Evolutionary conservation across 805 yeast species (phyloP).

Genomic region (Kockiozyma suomiensis): DNA sequence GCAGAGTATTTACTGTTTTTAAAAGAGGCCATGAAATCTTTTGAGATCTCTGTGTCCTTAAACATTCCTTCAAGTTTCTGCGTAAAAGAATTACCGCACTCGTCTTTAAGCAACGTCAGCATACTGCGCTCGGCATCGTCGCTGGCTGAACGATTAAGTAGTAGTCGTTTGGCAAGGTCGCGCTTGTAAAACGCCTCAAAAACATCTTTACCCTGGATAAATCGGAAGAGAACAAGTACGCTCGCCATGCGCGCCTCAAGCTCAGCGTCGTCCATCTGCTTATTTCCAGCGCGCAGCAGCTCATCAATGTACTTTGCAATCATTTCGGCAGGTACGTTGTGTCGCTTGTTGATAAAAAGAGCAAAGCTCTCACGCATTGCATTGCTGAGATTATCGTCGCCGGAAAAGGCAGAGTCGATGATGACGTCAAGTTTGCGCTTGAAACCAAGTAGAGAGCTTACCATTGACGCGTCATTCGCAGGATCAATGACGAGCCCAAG

Average conservation of each 20-base stretch:
- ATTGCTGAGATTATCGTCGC: conserved; percentile 27
- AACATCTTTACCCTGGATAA: conserved; percentile 77
- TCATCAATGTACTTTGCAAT: conserved; percentile 41
- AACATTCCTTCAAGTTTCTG: conserved; percentile 85
- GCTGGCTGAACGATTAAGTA: conserved; percentile 52
- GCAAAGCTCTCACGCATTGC: conserved; percentile 34
- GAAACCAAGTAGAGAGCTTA: conserved; percentile 25
- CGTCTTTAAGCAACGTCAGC: conserved; percentile 68
- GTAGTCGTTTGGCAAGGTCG: conserved; percentile 79
- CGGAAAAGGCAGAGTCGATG: conserved; percentile 10
- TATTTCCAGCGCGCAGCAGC: conserved; percentile 37
- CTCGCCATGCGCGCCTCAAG: conserved; percentile 53
- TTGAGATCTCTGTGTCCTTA: conserved; percentile 68
- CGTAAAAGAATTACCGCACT: conserved; percentile 77
- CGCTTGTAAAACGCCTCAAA: conserved; percentile 84
- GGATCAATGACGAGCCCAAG: conserved; percentile 28
- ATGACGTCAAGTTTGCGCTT: conserved; percentile 27
- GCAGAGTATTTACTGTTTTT: conserved; percentile 28
- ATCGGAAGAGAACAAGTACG: conserved; percentile 64
- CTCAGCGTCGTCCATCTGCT: conserved; percentile 48
- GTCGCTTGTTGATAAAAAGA: conserved; percentile 33
- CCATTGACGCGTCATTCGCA: conserved; percentile 29
- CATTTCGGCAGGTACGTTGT: conserved; percentile 38
- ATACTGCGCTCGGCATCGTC: conserved; percentile 70
- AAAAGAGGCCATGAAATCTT: conserved; percentile 46